Percentiles rank a stretch among this genome's conserved stretches.
These are phyloP conservation scores for Linanthus parryae DNA, from an alignment of 148 eudicot species.

Conservation along the genomic window DNA sequence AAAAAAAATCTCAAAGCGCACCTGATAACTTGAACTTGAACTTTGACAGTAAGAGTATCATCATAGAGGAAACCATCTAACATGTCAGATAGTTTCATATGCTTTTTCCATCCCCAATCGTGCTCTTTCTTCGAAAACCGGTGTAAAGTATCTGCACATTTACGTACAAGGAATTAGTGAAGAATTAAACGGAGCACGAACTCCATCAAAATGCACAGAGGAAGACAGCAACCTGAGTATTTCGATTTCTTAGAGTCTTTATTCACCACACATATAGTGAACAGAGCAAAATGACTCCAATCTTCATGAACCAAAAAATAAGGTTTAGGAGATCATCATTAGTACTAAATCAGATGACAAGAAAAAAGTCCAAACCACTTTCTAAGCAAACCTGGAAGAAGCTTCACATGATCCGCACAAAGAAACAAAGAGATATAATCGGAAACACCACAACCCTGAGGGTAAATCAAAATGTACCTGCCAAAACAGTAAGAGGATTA, in stretches of 20 bases:
- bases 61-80: constrained; percentile 79
- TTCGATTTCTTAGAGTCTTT: constrained; percentile 83
- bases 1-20: constrained; percentile 9
- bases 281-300: constrained; percentile 95
- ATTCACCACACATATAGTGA: constrained; percentile 88
- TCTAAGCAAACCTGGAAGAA: constrained; percentile 67
- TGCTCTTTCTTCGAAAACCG: constrained; percentile 97
- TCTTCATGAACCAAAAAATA: constrained; percentile 32
- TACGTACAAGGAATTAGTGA: background rate
- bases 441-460: constrained; percentile 95
- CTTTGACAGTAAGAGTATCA: constrained; percentile 68
- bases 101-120: constrained; percentile 99
- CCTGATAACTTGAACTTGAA: constrained; percentile 96
- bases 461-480: constrained; percentile 93
- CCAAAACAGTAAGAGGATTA: constrained; percentile 10
- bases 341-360: background rate
- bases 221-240: constrained; percentile 60
- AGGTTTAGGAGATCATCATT: background rate
- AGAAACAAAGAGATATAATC: constrained; percentile 92
- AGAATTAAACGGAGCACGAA: constrained; percentile 2
- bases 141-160: constrained; percentile 64
- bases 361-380: background rate
- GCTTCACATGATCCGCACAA: constrained; percentile 93
- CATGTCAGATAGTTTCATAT: constrained; percentile 82
- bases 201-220: background rate